Evolutionary conservation across 2,329 filamentous ascomycete species (phyloP), one percentile per base, ranked within the genome.

Genomic region (Arthrobotrys megalospora): DNA sequence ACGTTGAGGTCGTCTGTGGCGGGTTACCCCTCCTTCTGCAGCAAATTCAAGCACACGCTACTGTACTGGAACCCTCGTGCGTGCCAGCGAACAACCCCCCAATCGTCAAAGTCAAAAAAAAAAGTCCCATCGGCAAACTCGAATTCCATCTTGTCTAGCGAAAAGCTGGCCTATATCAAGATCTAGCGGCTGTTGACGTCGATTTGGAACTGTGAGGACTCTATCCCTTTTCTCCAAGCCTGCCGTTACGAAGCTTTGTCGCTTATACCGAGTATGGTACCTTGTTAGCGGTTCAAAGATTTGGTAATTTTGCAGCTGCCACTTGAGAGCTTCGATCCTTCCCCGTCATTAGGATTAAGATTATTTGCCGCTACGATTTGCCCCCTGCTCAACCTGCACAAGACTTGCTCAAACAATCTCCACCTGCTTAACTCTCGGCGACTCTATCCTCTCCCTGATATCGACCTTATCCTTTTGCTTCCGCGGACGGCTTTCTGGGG

Each of bases 1-100:
- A 73, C 60, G 41, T 38, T 38, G 48, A 63, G 55, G 45, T 45
- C 36, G 45, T 41, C 66, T 78, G 75, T 78, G 75, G 75, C 75
- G 75, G 53, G 67, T 78, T 78, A 78, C 75, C 75, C 75, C 75
- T 78, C 75, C 75, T 72, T 78, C 75, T 58, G 66, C 66, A 71
- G 50, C 48, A 76, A 77, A 66, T 71, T 70, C 66, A 65, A 77
- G 73, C 73, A 77, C 73, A 68, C 50, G 38, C 62, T 78, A 24
- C 36, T 28, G 24, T 43, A 53, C 50, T 53, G 50, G 55, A 38
- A 58, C n/a, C 52, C 55, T 43, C 55, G 55, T 60, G 36, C 55
- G 62, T 78, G 75, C 66, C 67, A 67, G 67, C 75, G 60, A 71
- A 78, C 52, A 67, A 65, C 14, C 60, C 62, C 53, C 62, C 63